Percentiles rank a stretch among this genome's conserved stretches.
These are phyloP conservation scores for Geosmithia putterillii DNA, from an alignment of 2,329 filamentous ascomycete genomes.

Conservation along the genomic window DNA sequence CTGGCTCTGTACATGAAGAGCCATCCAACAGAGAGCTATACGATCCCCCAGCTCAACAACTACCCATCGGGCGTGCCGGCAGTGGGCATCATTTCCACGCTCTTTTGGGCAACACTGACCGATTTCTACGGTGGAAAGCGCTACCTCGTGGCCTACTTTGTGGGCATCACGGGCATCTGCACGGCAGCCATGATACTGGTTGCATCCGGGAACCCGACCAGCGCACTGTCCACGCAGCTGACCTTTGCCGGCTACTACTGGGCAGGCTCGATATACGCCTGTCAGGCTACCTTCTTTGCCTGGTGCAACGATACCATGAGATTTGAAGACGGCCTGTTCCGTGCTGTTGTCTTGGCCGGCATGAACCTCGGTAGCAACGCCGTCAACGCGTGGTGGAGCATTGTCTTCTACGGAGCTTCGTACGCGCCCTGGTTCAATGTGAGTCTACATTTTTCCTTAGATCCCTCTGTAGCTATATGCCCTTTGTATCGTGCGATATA, in stretches of 20 bases:
- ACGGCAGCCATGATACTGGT: conserved; percentile 51
- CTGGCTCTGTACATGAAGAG: conserved; percentile 36
- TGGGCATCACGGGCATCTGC: conserved; percentile 49
- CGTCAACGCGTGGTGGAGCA: conserved; percentile 62
- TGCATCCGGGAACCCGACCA: conserved; percentile 27
- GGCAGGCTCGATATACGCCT: conserved; percentile 58
- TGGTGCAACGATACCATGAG: conserved; percentile 64
- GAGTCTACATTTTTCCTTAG: conserved; percentile 13
- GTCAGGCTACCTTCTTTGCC: conserved; percentile 63
- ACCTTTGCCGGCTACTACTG: conserved; percentile 58
- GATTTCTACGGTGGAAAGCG: conserved; percentile 51
- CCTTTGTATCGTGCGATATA: too few species aligned
- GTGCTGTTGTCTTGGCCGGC: conserved; percentile 55
- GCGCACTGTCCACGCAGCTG: conserved; percentile 28
- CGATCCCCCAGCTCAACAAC: conserved; percentile 38
- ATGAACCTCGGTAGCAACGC: conserved; percentile 61
- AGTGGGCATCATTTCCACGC: conserved; percentile 44
- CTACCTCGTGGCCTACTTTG: conserved; percentile 55
- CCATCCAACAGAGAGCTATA: conserved; percentile 28
- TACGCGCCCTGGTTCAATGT: conserved; percentile 55
- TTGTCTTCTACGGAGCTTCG: conserved; percentile 45
- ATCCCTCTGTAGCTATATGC: neutral
- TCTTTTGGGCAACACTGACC: conserved; percentile 59
- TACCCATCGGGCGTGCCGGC: conserved; percentile 45
- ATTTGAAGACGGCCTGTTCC: conserved; percentile 48